Evolutionary conservation across 192 early-diverging fungal genomes (phyloP).

Genomic region (Thamnidium elegans): DNA sequence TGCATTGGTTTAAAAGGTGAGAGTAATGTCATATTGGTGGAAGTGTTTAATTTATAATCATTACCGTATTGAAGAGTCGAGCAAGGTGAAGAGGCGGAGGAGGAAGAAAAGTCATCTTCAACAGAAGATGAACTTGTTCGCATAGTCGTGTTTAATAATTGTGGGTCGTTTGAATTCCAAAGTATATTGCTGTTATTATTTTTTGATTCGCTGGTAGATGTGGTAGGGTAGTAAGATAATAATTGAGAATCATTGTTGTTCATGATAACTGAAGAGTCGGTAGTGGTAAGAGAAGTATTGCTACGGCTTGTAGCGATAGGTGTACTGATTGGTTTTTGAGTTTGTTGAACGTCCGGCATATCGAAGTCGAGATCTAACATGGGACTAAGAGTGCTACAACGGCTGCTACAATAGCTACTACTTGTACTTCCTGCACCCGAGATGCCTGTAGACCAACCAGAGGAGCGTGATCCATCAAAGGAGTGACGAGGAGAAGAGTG

Average conservation of each 20-base stretch:
- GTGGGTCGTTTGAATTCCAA: too few species aligned
- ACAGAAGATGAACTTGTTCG: not conserved
- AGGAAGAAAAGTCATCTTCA: not conserved
- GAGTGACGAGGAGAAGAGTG: slow-evolving; percentile 10
- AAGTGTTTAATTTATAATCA: not conserved
- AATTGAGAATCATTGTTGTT: too few species aligned
- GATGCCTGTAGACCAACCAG: slow-evolving; percentile 5
- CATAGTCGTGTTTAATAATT: too few species aligned
- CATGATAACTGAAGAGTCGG: too few species aligned
- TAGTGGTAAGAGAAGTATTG: too few species aligned
- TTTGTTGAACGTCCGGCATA: not conserved
- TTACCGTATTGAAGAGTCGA: not conserved
- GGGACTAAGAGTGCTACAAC: slow-evolving; percentile 19
- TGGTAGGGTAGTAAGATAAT: too few species aligned
- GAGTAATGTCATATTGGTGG: not conserved
- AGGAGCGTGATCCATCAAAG: slow-evolving; percentile 11
- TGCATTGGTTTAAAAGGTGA: not conserved
- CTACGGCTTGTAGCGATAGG: too few species aligned
- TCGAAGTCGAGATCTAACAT: slow-evolving; percentile 20
- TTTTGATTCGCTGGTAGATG: too few species aligned
- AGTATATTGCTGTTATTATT: too few species aligned
- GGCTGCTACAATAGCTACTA: slow-evolving; percentile 14
- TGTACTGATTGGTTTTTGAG: too few species aligned
- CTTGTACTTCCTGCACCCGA: slow-evolving; percentile 8
- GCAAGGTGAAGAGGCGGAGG: not conserved